These are phyloP conservation scores for Diaporthe sp. DNA, from an alignment of 2,329 filamentous ascomycete genomes.

Conservation along the genomic window DNA sequence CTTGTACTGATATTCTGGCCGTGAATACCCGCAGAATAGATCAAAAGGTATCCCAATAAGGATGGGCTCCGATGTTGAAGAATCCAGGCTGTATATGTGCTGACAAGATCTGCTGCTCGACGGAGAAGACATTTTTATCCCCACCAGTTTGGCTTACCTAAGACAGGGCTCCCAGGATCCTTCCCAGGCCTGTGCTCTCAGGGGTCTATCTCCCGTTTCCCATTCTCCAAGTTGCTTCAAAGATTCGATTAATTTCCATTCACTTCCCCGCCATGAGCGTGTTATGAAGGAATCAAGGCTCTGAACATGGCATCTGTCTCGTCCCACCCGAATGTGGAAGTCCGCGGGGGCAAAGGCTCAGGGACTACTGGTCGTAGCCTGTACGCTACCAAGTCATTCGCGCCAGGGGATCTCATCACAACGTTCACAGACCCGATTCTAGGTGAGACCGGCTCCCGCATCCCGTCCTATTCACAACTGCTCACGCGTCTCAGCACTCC, in stretches of 20 bases:
- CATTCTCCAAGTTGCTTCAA: neutral
- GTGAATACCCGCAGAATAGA: neutral
- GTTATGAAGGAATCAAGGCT: neutral
- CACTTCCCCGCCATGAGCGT: neutral
- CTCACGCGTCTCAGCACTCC: constrained; percentile 53
- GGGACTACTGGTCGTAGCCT: constrained; percentile 59
- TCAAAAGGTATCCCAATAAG: too few relatives aligned
- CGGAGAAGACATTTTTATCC: constrained; percentile 24
- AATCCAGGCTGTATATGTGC: neutral
- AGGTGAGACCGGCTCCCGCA: constrained; percentile 20
- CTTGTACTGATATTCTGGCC: neutral
- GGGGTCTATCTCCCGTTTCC: neutral
- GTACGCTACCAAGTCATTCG: constrained; percentile 57
- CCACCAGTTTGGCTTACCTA: constrained; percentile 37
- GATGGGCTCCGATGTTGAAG: neutral
- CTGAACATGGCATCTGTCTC: constrained; percentile 31
- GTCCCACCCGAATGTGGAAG: constrained; percentile 32
- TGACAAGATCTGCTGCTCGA: neutral
- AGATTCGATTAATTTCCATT: neutral
- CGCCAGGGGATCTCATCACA: constrained; percentile 62
- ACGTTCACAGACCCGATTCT: constrained; percentile 60
- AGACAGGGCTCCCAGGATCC: constrained; percentile 8
- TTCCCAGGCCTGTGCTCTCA: constrained; percentile 29
- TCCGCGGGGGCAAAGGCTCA: constrained; percentile 46
- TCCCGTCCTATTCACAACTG: neutral